Evolutionary conservation across 2,329 filamentous ascomycete genomes (phyloP).

Genomic region (Calonectria hawksworthii): DNA sequence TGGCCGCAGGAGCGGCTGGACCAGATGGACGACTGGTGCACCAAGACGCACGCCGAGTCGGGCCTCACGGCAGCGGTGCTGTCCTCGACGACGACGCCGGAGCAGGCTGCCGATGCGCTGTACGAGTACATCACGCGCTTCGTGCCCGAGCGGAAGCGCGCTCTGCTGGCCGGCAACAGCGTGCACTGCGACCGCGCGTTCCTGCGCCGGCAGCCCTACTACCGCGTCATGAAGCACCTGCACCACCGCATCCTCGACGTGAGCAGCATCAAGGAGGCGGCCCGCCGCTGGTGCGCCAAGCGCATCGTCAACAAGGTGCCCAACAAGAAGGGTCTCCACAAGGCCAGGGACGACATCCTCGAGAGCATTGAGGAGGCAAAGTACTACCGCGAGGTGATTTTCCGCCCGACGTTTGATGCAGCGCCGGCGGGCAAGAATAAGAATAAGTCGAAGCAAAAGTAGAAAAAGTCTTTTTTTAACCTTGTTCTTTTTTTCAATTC

Average conservation of each 20-base stretch:
- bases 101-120: slow-evolving; percentile 79
- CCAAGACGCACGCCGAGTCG: slow-evolving; percentile 80
- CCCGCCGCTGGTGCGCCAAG: slow-evolving; percentile 78
- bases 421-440: slow-evolving; percentile 41
- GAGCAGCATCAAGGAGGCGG: slow-evolving; percentile 92
- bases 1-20: slow-evolving; percentile 78
- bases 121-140: slow-evolving; percentile 82
- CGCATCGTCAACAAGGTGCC: slow-evolving; percentile 70
- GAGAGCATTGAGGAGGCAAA: slow-evolving; percentile 95
- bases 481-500: background rate
- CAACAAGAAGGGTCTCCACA: slow-evolving; percentile 81
- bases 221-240: slow-evolving; percentile 79
- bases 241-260: slow-evolving; percentile 95
- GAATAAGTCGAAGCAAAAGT: slow-evolving; percentile 37
- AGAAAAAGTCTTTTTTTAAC: background rate
- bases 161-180: slow-evolving; percentile 89
- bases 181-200: slow-evolving; percentile 93
- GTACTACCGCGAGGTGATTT: slow-evolving; percentile 83
- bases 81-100: slow-evolving; percentile 78
- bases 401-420: slow-evolving; percentile 57
- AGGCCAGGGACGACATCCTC: slow-evolving; percentile 89
- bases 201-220: slow-evolving; percentile 81
- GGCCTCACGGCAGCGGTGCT: slow-evolving; percentile 85
- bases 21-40: slow-evolving; percentile 92
- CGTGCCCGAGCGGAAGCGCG: slow-evolving; percentile 76